Percentiles rank a stretch among this genome's conserved stretches.
These are phyloP conservation scores for Erodium maritimum DNA, from an alignment of 345 rosid genomes.

Conservation along the genomic window DNA sequence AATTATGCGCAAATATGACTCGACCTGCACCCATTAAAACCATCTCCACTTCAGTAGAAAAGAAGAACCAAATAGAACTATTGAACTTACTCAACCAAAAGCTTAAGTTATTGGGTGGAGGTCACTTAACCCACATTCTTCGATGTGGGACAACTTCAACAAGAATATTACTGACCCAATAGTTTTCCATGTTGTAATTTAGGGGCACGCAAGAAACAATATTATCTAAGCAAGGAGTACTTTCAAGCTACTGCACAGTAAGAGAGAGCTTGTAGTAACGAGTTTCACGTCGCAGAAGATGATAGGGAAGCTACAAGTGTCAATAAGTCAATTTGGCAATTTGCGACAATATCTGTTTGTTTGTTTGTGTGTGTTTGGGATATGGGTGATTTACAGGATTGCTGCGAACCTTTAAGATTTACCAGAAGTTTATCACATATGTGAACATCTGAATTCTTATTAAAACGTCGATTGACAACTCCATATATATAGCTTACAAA, in stretches of 20 bases:
- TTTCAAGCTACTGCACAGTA: neutral
- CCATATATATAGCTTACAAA: neutral
- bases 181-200: neutral
- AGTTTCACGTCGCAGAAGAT: neutral
- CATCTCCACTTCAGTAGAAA: conserved; percentile 12
- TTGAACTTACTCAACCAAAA: too few relatives aligned
- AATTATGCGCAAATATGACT: conserved; percentile 76
- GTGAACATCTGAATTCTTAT: neutral
- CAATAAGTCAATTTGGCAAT: neutral
- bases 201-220: neutral
- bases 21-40: conserved; percentile 47
- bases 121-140: too few relatives aligned
- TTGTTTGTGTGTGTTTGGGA: too few relatives aligned
- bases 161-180: neutral
- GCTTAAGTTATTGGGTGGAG: too few relatives aligned
- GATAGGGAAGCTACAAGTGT: neutral
- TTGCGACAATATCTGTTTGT: neutral
- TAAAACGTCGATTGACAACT: too few relatives aligned
- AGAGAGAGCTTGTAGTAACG: neutral
- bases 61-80: neutral
- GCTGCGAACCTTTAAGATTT: too few relatives aligned
- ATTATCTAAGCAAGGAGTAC: neutral
- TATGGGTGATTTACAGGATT: too few relatives aligned
- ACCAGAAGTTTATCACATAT: neutral
- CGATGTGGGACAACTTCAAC: too few relatives aligned